These are phyloP conservation scores for Aspergillus bridgeri DNA, from an alignment of 495 filamentous ascomycete genomes.

Conservation along the genomic window DNA sequence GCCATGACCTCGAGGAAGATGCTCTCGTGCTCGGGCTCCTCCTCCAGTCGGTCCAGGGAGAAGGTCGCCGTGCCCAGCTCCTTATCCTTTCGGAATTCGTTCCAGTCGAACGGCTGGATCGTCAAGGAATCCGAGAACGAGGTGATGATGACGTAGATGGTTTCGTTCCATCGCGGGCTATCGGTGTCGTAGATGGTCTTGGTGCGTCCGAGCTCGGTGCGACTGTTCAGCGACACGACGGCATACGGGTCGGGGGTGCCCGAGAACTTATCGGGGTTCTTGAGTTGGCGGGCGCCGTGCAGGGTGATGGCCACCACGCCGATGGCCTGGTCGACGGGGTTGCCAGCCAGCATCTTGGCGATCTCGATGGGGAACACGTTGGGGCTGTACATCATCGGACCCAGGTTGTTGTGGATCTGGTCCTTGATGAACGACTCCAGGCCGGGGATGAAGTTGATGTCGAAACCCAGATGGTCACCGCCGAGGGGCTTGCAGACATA, in stretches of 20 bases:
- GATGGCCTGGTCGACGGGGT: conserved; percentile 90
- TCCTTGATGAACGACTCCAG: conserved; percentile 92
- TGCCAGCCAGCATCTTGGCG: conserved; percentile 97
- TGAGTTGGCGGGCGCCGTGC: conserved; percentile 85
- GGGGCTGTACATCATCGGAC: conserved; percentile 95
- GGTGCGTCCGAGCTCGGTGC: conserved; percentile 76
- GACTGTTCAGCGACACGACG: conserved; percentile 78
- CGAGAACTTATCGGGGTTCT: conserved; percentile 90
- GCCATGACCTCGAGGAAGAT: conserved; percentile 76
- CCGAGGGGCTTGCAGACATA: conserved; percentile 97
- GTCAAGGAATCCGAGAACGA: conserved; percentile 83
- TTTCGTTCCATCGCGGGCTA: conserved; percentile 94
- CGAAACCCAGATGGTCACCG: conserved; percentile 91
- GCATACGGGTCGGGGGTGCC: conserved; percentile 93
- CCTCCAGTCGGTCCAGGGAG: conserved; percentile 72
- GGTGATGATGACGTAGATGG: conserved; percentile 88
- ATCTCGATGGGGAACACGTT: conserved; percentile 99
- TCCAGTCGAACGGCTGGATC: conserved; percentile 84
- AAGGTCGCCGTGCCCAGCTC: conserved; percentile 86
- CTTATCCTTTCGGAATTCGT: conserved; percentile 94
- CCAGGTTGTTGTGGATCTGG: conserved; percentile 86
- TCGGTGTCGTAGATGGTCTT: conserved; percentile 81
- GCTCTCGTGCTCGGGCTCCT: conserved; percentile 75
- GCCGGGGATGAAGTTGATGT: conserved; percentile 98
- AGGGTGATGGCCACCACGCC: conserved; percentile 90